Base-by-base conservation (phyloP, 176 grass and related monocot genomes). In the Juncus effusus region DNA sequence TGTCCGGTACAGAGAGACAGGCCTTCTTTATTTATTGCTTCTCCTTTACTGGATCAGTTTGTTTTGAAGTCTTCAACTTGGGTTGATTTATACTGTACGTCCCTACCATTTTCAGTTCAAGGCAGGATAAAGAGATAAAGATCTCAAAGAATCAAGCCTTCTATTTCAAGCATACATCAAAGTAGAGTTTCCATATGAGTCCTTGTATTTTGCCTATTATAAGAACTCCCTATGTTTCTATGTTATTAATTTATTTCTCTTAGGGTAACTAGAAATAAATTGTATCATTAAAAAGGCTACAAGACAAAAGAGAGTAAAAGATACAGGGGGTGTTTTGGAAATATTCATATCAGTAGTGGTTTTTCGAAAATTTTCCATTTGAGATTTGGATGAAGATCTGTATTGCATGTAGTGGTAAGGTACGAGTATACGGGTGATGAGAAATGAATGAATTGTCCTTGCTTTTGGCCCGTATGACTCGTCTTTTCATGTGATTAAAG, bases 401-500 rank as follows among this genome's bases (percentile, higher is more conserved):
- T 37, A 12, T 51, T n/a, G 51, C 11, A 70, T 54, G 51, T 69
- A 56, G 16, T 71, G 11, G 37, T 42, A 57, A 38, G 13, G 36
- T 9, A 57, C 4, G 37, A 13, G 13, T 63, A 4, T 63, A 16
- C 9, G 13, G 42, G 40, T 58, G 35, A 28, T 16, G 0, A 41
- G 54, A 44, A 69, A 16, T 47, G 62, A 64, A 63, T 13, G 61
- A 42, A 64, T 58, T 71, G 39, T 59, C 68, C 54, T 28, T 28
- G 19, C 19, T 72, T 72, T 15, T 42, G 58, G 68, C 44, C 44
- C 53, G 19, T 13, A 59, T 72, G 54, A 58, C 68, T 56, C 68
- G 38, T 72, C 68, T 72, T 72, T 72, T 72, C 68, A 72, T 13
- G 68, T 72, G 55, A 14, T 59, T 71, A 58, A 71, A 71, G 53